A percentile compares a stretch with the other conserved stretches of the same genome.
Conservation (phyloP, 257 asterid species). For the Thymus mandschuricus region DNA sequence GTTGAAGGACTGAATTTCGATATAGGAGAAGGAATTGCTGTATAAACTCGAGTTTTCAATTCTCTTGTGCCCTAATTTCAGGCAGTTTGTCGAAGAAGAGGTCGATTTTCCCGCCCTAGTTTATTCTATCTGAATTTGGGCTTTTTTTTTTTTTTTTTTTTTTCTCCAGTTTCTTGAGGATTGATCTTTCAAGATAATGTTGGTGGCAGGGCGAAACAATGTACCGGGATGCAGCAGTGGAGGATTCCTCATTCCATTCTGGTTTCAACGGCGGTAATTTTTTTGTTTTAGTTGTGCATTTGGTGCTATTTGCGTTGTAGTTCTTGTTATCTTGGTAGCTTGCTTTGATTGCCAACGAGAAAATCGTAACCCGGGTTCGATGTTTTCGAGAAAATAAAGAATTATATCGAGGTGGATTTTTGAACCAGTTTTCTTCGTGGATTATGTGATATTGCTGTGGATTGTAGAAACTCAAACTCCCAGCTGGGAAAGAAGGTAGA, state of each 20-base stretch:
- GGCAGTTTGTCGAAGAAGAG: slow-evolving; percentile 93
- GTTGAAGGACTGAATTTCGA: background rate
- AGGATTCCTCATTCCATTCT: slow-evolving; percentile 56
- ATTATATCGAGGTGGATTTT: background rate
- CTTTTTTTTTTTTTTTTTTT: background rate
- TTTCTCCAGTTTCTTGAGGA: background rate
- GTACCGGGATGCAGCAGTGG: slow-evolving; percentile 97
- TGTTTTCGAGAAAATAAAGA: background rate
- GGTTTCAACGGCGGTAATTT: slow-evolving; percentile 54
- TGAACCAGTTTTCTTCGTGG: background rate
- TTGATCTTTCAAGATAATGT: background rate
- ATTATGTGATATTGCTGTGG: background rate
- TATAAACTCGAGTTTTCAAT: background rate
- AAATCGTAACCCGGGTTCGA: background rate
- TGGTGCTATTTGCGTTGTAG: background rate
- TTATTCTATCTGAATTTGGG: background rate
- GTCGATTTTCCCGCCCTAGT: slow-evolving; percentile 32
- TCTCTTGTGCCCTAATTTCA: slow-evolving; percentile 71
- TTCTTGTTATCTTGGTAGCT: slow-evolving; percentile 1
- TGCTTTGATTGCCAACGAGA: background rate
- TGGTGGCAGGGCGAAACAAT: slow-evolving; percentile 72
- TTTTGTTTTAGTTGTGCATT: background rate
- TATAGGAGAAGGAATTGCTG: background rate
- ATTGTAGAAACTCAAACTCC: background rate
- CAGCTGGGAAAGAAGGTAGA: no score